Evolutionary conservation across 305 asterid genomes (phyloP), one percentile per base, ranked within the genome.

Genomic region (Caryopteris hybrid): DNA sequence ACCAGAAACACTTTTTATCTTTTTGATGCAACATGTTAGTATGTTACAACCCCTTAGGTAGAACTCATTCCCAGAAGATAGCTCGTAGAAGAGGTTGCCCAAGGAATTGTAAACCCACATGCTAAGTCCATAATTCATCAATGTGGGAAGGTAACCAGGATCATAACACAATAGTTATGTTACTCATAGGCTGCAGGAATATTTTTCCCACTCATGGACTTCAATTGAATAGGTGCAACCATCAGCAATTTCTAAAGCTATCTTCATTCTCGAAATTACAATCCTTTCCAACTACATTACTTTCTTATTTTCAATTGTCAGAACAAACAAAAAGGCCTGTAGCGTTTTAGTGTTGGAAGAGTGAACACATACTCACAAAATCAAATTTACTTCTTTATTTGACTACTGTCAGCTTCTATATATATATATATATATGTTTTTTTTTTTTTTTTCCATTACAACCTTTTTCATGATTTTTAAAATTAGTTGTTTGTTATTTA

Each of bases 301-400:
- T 42, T 55, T 25, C 45, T 41, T 21, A 13, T 45, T 36, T 16
- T 29, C 13, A 1, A 62, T 60, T 23, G 38, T 63, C 63, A 42
- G 57, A 53, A 54, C 43, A 14, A 53, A 61, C 22, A 63, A 69
- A 31, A 13, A 55, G 31, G 23, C 46, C 60, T 31, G 11, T 1
- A 43, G 76, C 61, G 48, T n/a, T n/a, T n/a, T n/a, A n/a, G n/a
- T 50, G 6, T 25, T 71, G 58, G 66, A 23, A 64, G 25, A 45
- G 47, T 69, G 27, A 27, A 25, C 41, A 23, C 5, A 33, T 38
- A 41, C 61, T 66, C 63, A 47, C 46, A n/a, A 31, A 36, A 34
- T 70, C 5, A 16, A 47, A 61, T 23, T 22, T 9, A 45, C 46
- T 47, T 61, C 23, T 12, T 16, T 25, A 14, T 39, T 23, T 12